These are phyloP conservation scores for Circinella minor DNA, from an alignment of 371 early-diverging fungal species.

Conservation along the genomic window DNA sequence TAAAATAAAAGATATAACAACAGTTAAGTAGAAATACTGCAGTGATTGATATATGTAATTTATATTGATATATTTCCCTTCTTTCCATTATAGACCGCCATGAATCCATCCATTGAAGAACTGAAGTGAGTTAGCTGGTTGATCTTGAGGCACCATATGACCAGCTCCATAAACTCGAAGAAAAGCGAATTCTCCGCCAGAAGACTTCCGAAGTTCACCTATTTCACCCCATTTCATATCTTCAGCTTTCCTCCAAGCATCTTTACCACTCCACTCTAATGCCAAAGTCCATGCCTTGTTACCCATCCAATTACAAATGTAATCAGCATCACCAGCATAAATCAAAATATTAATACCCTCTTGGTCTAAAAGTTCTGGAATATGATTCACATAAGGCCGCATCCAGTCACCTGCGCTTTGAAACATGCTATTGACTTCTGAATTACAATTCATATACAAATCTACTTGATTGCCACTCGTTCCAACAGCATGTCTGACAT, in stretches of 20 bases:
- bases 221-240: slow-evolving; percentile 70
- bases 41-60: too few species aligned
- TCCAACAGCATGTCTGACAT: slow-evolving; percentile 84
- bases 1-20: too few species aligned
- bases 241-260: slow-evolving; percentile 66
- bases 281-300: slow-evolving; percentile 90
- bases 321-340: slow-evolving; percentile 91
- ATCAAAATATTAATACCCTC: slow-evolving; percentile 81
- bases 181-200: slow-evolving; percentile 79
- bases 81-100: slow-evolving; percentile 26
- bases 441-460: slow-evolving; percentile 82
- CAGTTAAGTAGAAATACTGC: too few species aligned
- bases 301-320: slow-evolving; percentile 92
- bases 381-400: slow-evolving; percentile 77
- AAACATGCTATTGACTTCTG: slow-evolving; percentile 82
- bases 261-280: slow-evolving; percentile 82
- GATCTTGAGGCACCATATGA: slow-evolving; percentile 84
- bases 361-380: slow-evolving; percentile 79
- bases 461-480: slow-evolving; percentile 23
- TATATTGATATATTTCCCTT: too few species aligned
- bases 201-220: slow-evolving; percentile 77
- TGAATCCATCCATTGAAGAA: slow-evolving; percentile 72
- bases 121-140: slow-evolving; percentile 61
- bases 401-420: slow-evolving; percentile 85
- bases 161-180: slow-evolving; percentile 89